Conservation (phyloP, 2,329 filamentous ascomycete species). For the Coniochaeta sp. region DNA sequence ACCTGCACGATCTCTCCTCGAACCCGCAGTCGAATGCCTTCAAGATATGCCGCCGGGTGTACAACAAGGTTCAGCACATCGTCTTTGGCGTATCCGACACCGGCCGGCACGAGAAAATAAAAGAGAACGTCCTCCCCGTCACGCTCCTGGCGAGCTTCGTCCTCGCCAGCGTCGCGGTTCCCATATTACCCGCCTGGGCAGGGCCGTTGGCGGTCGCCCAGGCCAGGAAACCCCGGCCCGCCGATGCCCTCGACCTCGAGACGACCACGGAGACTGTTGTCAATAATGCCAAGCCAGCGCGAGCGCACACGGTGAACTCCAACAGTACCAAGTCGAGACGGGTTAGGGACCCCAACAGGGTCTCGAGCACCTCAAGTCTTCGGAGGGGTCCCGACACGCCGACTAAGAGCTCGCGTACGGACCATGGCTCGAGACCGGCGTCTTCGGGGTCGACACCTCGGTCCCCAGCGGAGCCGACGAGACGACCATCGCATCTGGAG, state of each 20-base stretch:
- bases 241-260: slow-evolving; percentile 56
- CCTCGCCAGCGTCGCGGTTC: slow-evolving; percentile 67
- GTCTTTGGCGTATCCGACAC: slow-evolving; percentile 73
- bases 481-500: slow-evolving; percentile 43
- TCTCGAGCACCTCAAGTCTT: slow-evolving; percentile 35
- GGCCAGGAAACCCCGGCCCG: slow-evolving; percentile 64
- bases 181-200: slow-evolving; percentile 69
- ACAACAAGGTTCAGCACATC: slow-evolving; percentile 84
- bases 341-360: slow-evolving; percentile 37
- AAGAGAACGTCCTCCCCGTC: slow-evolving; percentile 73
- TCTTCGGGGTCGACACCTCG: slow-evolving; percentile 12
- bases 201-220: slow-evolving; percentile 77
- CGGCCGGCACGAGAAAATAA: slow-evolving; percentile 65
- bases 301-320: slow-evolving; percentile 61
- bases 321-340: slow-evolving; percentile 44
- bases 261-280: slow-evolving; percentile 25
- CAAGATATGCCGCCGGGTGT: slow-evolving; percentile 74
- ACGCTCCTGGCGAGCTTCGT: slow-evolving; percentile 77
- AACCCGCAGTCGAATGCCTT: slow-evolving; percentile 72
- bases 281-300: slow-evolving; percentile 45
- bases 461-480: slow-evolving; percentile 28
- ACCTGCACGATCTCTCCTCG: slow-evolving; percentile 71
- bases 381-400: slow-evolving; percentile 16
- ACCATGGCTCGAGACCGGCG: slow-evolving; percentile 12
- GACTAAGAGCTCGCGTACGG: slow-evolving; percentile 9